Evolutionary conservation across 768 basidiomycete genomes (phyloP).

Genomic region (Cubamyces lactineus): DNA sequence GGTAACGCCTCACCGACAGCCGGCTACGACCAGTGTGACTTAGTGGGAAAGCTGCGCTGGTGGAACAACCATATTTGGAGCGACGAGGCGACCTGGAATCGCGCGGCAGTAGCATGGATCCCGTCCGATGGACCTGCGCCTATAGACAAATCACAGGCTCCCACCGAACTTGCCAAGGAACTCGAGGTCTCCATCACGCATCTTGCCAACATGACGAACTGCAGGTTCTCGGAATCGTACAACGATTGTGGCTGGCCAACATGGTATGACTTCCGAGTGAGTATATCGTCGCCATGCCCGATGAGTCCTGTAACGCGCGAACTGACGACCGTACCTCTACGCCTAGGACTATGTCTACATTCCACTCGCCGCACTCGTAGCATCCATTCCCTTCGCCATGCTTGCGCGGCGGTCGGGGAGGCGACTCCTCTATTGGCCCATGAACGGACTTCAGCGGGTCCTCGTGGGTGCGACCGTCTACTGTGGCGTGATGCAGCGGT

Average conservation of each 20-base stretch:
- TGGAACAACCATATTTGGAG: background rate
- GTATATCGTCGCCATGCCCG: no score
- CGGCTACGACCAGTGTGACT: background rate
- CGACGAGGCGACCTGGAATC: background rate
- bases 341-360: background rate
- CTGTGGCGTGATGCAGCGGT: background rate
- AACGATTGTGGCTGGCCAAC: no score
- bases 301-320: background rate
- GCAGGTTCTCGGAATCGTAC: no score
- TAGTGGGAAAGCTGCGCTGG: background rate
- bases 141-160: no score
- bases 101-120: background rate
- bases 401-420: background rate
- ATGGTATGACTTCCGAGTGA: no score
- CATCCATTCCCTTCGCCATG: slow-evolving; percentile 7
- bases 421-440: background rate
- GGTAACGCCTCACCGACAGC: background rate
- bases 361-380: background rate
- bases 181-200: no score
- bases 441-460: slow-evolving; percentile 10
- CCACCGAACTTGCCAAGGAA: no score
- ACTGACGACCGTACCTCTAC: background rate
- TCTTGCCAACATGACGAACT: no score
- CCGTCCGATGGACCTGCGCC: no score
- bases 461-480: background rate